Base-by-base conservation (phyloP, 805 yeast species). In the Hermanozyma aechmeae region DNA sequence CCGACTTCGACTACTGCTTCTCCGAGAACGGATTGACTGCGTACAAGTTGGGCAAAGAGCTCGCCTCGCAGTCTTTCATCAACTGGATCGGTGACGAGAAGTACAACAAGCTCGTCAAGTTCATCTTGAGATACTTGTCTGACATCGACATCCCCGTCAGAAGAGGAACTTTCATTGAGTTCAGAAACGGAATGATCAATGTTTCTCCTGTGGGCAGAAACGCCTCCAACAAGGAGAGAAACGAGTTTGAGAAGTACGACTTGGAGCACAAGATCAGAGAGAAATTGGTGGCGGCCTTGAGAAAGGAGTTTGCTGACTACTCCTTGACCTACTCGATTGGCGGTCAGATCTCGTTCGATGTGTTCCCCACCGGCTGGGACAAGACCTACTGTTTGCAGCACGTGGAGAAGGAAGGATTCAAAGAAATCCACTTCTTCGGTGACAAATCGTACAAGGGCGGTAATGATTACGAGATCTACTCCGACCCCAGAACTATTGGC, bases 351-450 rank as follows among this genome's bases (percentile, higher is more conserved):
- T 89, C 97, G 20, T 92, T 92, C 51, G 99, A 92, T 53, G 97
- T 92, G 41, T 92, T 92, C 89, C 99, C 99, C 68, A 84, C 96
- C 40, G 98, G 99, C 53, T 92, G 99, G 99, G 99, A 92, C 65
- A 92, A 92, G 76, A 92, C 99, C 38, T 92, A 89, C 70, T 84
- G 95, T 62, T 74, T 92, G 56, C 86, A 80, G 62, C 98, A 89
- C 63, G 87, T 92, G 47, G 84, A 65, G 50, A 60, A 68, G 36
- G 96, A 89, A 62, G 76, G 80, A 42, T 92, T 87, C 68, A 70
- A 76, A 51, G 71, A 75, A 47, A 85, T 92, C 50, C 97, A 92
- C 69, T 92, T 92, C 77, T 92, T 92, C 55, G 98, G 99, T 65
- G 99, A 92, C 73, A 92, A 92, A 73, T 73, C 95, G 43, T 81